These are phyloP conservation scores for Mucor indicus DNA, from an alignment of 371 early-diverging fungal species.

Conservation along the genomic window DNA sequence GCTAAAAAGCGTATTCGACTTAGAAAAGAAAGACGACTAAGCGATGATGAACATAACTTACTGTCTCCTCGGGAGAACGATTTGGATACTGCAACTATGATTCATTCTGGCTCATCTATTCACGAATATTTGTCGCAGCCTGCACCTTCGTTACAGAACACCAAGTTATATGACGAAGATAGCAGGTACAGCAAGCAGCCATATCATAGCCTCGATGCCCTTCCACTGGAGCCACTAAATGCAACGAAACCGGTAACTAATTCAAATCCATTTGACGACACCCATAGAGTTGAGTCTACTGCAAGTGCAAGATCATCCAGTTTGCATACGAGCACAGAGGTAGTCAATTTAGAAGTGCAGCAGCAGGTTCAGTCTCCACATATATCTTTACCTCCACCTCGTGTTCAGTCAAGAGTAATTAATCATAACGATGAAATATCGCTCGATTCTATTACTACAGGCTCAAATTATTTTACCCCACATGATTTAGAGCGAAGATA, in stretches of 20 bases:
- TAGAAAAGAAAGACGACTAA: conserved; percentile 17
- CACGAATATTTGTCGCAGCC: conserved; percentile 18
- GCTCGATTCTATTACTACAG: background rate
- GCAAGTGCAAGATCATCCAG: background rate
- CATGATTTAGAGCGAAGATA: conserved; percentile 20
- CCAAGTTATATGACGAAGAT: conserved; percentile 15
- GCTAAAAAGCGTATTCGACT: conserved; percentile 37
- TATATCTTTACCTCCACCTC: conserved; percentile 5
- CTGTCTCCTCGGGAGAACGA: too few relatives aligned
- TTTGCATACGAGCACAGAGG: background rate
- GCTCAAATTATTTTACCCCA: conserved; percentile 10
- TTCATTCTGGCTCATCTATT: background rate
- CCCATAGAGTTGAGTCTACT: background rate
- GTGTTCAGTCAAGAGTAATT: background rate
- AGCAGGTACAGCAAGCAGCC: background rate
- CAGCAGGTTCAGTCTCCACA: background rate
- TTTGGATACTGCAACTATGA: too few relatives aligned
- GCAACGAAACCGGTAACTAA: background rate
- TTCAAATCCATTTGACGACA: too few relatives aligned
- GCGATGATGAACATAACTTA: conserved; percentile 19
- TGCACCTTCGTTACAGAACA: conserved; percentile 5
- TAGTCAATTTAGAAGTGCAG: background rate
- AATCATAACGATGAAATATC: conserved; percentile 11
- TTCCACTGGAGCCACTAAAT: conserved; percentile 16
- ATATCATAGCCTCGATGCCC: conserved; percentile 13